Conservation (phyloP, 768 basidiomycete species). For the Leccinum variicolor region DNA sequence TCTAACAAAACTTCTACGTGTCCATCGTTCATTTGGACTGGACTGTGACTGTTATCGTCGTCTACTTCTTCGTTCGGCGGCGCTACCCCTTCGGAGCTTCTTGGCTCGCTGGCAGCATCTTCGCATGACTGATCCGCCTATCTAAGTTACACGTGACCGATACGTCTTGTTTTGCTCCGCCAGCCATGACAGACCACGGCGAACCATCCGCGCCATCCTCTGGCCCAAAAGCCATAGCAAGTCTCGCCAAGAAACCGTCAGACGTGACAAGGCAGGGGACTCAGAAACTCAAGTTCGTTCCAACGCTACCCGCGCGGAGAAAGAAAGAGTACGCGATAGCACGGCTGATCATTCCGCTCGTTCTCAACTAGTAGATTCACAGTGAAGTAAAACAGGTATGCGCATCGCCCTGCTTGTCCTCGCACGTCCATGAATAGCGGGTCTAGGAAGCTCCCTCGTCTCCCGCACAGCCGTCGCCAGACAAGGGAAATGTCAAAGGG, state of each 20-base stretch:
- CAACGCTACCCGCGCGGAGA: conserved; percentile 68
- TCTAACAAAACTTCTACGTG: too few species aligned
- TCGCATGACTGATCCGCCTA: too few species aligned
- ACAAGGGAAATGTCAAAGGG: conserved; percentile 43
- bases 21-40: too few species aligned
- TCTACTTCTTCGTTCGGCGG: too few species aligned
- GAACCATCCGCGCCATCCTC: conserved; percentile 19
- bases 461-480: conserved; percentile 29
- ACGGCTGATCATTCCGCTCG: not conserved
- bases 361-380: conserved; percentile 16
- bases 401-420: conserved; percentile 1
- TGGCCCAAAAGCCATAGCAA: conserved; percentile 65
- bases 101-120: too few species aligned
- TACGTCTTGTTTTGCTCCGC: not conserved
- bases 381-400: conserved; percentile 68
- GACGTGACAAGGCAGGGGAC: conserved; percentile 74
- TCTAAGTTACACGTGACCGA: conserved; percentile 27
- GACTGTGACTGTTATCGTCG: too few species aligned
- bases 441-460: conserved; percentile 47
- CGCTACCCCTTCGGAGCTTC: too few species aligned
- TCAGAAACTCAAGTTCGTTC: conserved; percentile 77
- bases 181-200: conserved; percentile 15
- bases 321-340: conserved; percentile 69
- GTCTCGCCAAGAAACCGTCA: conserved; percentile 65
- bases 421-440: conserved; percentile 4